Percentiles rank a stretch among this genome's conserved stretches.
phyloP scores from a whole-genome alignment of 2,329 filamentous ascomycete species.

The Penicillium nordicum region DNA sequence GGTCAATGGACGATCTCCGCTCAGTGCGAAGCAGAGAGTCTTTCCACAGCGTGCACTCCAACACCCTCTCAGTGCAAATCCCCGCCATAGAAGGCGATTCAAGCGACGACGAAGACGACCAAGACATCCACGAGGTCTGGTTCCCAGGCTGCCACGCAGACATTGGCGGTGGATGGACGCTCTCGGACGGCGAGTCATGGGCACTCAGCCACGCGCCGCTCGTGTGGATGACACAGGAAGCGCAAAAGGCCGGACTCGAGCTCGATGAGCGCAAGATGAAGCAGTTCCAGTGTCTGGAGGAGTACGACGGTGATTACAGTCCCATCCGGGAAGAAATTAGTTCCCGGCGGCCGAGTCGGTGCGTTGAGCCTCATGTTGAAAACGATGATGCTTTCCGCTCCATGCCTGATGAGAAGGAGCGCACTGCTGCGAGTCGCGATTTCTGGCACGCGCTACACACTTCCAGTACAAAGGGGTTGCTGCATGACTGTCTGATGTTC shows the following conservation, averaged over 20 bases:
- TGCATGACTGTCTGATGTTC: slow-evolving; percentile 71
- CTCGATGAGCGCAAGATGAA: slow-evolving; percentile 68
- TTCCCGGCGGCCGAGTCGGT: slow-evolving; percentile 12
- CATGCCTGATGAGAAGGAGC: slow-evolving; percentile 21
- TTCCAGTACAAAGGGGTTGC: slow-evolving; percentile 51
- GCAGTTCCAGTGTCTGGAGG: slow-evolving; percentile 61
- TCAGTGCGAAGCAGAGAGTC: slow-evolving; percentile 22
- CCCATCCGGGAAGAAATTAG: slow-evolving; percentile 30
- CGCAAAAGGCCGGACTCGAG: slow-evolving; percentile 61
- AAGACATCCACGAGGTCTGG: slow-evolving; percentile 72
- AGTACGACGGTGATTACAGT: slow-evolving; percentile 35
- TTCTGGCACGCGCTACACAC: slow-evolving; percentile 60
- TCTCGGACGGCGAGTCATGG: slow-evolving; percentile 52
- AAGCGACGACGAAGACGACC: slow-evolving; percentile 40
- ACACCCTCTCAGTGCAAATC: slow-evolving; percentile 27
- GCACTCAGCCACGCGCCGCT: slow-evolving; percentile 66
- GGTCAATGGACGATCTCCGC: slow-evolving; percentile 29
- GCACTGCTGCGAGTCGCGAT: slow-evolving; percentile 29
- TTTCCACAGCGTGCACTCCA: slow-evolving; percentile 27
- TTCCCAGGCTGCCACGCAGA: slow-evolving; percentile 77
- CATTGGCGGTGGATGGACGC: slow-evolving; percentile 72
- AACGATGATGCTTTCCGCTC: slow-evolving; percentile 14
- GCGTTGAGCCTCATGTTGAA: slow-evolving; percentile 10
- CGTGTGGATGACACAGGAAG: slow-evolving; percentile 67
- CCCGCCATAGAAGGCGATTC: slow-evolving; percentile 23